Conservation (phyloP, 1,139 yeast species). For the Debaryomycetaceae sp. region DNA sequence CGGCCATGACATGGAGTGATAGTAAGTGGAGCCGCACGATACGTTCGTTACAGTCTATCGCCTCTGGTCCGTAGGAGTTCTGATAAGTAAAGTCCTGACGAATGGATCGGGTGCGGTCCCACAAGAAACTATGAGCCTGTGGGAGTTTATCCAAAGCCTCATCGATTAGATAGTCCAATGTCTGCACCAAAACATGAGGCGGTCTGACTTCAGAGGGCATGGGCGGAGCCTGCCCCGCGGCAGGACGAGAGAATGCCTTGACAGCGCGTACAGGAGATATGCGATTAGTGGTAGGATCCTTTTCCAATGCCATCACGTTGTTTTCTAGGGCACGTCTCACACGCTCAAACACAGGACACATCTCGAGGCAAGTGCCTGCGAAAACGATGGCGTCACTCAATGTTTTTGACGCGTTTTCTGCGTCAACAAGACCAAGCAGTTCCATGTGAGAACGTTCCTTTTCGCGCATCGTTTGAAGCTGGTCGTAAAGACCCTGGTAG, state of each 20-base stretch:
- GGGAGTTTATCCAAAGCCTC: conserved; percentile 59
- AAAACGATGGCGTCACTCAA: conserved; percentile 80
- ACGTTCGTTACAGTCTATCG: conserved; percentile 83
- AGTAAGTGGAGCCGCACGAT: conserved; percentile 84
- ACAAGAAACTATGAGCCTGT: conserved; percentile 80
- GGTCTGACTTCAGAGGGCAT: conserved; percentile 96
- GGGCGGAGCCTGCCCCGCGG: conserved; percentile 98
- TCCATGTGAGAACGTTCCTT: conserved; percentile 77
- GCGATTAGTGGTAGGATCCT: conserved; percentile 49
- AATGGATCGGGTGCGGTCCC: conserved; percentile 98
- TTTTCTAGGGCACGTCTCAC: conserved; percentile 82
- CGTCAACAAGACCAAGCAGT: conserved; percentile 71
- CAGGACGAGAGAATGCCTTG: conserved; percentile 93
- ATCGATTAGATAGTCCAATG: conserved; percentile 62
- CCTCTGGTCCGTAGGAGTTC: conserved; percentile 87
- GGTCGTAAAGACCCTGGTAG: conserved; percentile 35
- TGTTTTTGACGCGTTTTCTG: conserved; percentile 72
- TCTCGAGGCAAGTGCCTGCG: conserved; percentile 79
- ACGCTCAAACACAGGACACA: conserved; percentile 94
- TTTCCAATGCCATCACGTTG: conserved; percentile 73
- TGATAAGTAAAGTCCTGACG: conserved; percentile 97
- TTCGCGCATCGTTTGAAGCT: conserved; percentile 64
- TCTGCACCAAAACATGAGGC: conserved; percentile 56
- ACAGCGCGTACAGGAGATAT: conserved; percentile 61
- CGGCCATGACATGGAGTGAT: conserved; percentile 81